phyloP scores from a whole-genome alignment of 2,329 filamentous ascomycete genomes.

The Cryphonectria parasitica region DNA sequence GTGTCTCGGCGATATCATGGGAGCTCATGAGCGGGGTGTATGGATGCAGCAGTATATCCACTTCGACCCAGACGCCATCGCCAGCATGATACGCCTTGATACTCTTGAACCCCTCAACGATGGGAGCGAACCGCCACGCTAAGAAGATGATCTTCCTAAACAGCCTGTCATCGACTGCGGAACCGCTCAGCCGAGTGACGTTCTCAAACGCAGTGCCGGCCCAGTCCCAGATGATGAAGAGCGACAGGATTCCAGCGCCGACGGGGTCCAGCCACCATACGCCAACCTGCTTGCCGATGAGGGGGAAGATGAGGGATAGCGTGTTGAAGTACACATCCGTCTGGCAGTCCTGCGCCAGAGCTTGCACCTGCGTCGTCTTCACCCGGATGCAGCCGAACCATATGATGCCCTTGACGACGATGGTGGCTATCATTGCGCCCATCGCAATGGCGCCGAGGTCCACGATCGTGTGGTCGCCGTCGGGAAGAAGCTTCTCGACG shows the following conservation, averaged over 20 bases:
- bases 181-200: conserved; percentile 61
- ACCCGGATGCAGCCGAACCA: conserved; percentile 62
- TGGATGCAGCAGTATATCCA: conserved; percentile 61
- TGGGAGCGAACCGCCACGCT: conserved; percentile 58
- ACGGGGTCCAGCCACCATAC: conserved; percentile 70
- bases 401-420: conserved; percentile 63
- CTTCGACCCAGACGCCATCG: conserved; percentile 66
- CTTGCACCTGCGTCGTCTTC: conserved; percentile 67
- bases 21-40: conserved; percentile 54
- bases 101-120: conserved; percentile 58
- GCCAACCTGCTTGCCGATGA: conserved; percentile 60
- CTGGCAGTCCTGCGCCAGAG: conserved; percentile 62
- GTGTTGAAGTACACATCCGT: conserved; percentile 66
- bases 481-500: conserved; percentile 58
- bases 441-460: conserved; percentile 57
- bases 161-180: conserved; percentile 55
- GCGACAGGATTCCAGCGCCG: conserved; percentile 64
- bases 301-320: conserved; percentile 63
- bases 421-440: conserved; percentile 59
- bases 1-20: conserved; percentile 65
- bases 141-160: conserved; percentile 63
- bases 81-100: conserved; percentile 64
- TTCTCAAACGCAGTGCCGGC: conserved; percentile 63
- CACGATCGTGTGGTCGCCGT: conserved; percentile 45
- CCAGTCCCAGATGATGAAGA: conserved; percentile 74